Evolutionary conservation across 768 basidiomycete genomes (phyloP), one percentile per base, ranked within the genome.

Genomic region (Boletus barrowsii): DNA sequence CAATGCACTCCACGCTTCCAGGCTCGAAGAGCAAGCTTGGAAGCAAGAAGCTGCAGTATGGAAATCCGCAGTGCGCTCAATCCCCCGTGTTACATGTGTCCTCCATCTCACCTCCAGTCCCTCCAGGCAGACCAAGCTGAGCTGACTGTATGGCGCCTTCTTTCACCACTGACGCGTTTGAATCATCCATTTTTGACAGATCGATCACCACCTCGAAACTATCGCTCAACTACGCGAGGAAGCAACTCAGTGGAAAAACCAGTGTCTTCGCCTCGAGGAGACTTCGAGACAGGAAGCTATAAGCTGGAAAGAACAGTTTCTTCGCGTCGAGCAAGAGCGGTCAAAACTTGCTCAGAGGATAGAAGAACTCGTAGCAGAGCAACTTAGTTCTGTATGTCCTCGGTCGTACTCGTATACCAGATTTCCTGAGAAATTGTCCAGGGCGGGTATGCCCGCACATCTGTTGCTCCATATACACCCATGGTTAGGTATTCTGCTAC

Each of bases 251-350:
- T 88, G 87, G 86, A 88, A 88, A 68, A 82, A 84, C 47, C 88
- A 90, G 61, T 75, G 76, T 46, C 63, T 73, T 20, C 75, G 78
- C 29, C 66, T 76, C 29, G 77, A 79, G 48, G 79, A 80, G 49
- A 69, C 75, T 1, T 75, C 77, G 10, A 70, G 75, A 44, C 71
- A 71, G 30, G 77, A 79, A 55, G 80, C 87, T 0, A 75, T 76
- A 49, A 86, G 86, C 60, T 90, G 88, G 88, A 89, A 90, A 67
- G 87, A 88, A 20, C 87, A 88, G 60, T 90, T 88, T 66, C 72
- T 84, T 36, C 82, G 87, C 15, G 85, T 88, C 42, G 87, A 90
- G 56, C 76, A 84, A 51, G 86, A 89, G 53, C 79, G 87, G 51
- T 79, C 77, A 30, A 75, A 76, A 6, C 76, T 88, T 13, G 74